Evolutionary conservation across 169 alveolate genomes (phyloP).

Genomic region (Ichthyophthirius multifiliis): DNA sequence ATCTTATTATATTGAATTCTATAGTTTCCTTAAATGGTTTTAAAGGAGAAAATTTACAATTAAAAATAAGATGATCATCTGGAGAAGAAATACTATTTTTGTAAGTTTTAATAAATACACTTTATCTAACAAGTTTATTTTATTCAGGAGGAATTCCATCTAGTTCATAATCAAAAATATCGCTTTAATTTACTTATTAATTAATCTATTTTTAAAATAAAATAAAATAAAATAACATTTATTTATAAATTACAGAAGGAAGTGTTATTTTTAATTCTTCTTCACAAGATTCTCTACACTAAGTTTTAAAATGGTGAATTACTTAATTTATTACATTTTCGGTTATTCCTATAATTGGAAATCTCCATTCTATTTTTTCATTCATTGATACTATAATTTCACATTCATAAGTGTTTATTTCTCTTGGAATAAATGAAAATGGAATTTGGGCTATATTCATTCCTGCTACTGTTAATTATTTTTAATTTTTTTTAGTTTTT

Average conservation of each 20-base stretch:
- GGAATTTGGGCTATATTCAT: constrained; percentile 44
- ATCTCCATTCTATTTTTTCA: constrained; percentile 80
- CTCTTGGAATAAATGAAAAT: constrained; percentile 42
- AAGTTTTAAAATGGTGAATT: constrained; percentile 71
- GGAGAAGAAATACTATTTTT: constrained; percentile 45
- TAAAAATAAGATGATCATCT: constrained; percentile 56
- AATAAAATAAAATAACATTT: background rate
- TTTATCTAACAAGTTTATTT: constrained; percentile 28
- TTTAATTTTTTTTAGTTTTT: constrained; percentile 20
- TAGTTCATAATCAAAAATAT: constrained; percentile 31
- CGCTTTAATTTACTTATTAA: constrained; percentile 15
- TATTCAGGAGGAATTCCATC: constrained; percentile 19
- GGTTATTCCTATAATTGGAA: constrained; percentile 86
- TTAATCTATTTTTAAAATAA: background rate
- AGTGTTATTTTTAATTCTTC: constrained; percentile 48
- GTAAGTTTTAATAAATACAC: constrained; percentile 32
- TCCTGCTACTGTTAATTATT: constrained; percentile 33
- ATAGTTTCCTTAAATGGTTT: constrained; percentile 82
- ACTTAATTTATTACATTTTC: constrained; percentile 80
- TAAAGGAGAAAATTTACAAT: constrained; percentile 82
- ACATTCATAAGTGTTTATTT: constrained; percentile 39
- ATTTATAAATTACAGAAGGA: constrained; percentile 35
- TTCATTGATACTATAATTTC: constrained; percentile 76
- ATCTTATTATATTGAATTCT: constrained; percentile 76
- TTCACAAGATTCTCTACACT: constrained; percentile 64